Base-by-base conservation (phyloP, 441 rosid species). In the Syzygium malaccense region DNA sequence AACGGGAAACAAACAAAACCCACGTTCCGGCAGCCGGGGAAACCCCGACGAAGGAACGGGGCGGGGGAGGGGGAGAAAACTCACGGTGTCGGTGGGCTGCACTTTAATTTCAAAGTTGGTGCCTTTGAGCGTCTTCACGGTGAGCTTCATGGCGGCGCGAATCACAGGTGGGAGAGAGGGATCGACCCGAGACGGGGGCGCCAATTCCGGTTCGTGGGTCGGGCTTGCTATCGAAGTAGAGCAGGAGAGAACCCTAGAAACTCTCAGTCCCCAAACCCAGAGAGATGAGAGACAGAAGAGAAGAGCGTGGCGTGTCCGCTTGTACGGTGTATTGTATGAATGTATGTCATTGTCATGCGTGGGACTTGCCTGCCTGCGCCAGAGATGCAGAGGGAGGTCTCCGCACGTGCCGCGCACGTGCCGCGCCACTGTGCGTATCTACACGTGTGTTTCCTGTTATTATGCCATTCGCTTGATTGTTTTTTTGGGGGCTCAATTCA, bases 121-220 rank as follows among this genome's bases (percentile, higher is more conserved):
- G 90, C 99, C 99, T 89, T 97, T 97, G 89, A 98, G 99, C 56
- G 99, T 98, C 93, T 98, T 98, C 26, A 98, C 98, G 53, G 98
- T 97, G 91, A 98, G 99, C 97, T 97, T 98, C 99, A 95, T 96
- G 28, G 90, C 92, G 88, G 90, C 90, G 48, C 8, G 71, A 86
- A 90, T 57, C 78, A 45, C 41, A 4, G 41, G 41, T 37, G 41
- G 41, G 41, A 41, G 88, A 75, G 86, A 41, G 84, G 85, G 57
- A 19, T 79, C 41, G 87, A 64, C 85, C 85, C 57, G 32, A 25
- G 58, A 54, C 14, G 55, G 64, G 48, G 33, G 71, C 64, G 48
- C 48, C 48, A 62, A 86, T 28, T 57, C 79, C 55, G 41, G 45
- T 49, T 79, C 32, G n/a, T 17, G n/a, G 68, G 25, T 49, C 55